These are phyloP conservation scores for Poa annua DNA, from an alignment of 176 grass and related monocot species.

Conservation along the genomic window DNA sequence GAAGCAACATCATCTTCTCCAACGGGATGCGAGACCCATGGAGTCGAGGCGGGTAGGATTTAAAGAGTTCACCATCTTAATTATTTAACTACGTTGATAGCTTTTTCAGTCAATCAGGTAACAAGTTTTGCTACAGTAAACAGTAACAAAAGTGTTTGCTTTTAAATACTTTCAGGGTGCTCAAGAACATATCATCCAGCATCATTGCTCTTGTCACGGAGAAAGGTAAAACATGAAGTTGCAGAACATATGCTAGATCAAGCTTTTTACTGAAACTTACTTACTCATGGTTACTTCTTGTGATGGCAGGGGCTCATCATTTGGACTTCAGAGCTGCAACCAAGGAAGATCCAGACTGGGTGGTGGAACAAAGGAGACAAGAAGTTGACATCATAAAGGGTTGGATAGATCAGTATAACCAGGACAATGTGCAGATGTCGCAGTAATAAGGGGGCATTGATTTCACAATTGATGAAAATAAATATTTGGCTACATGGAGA, in stretches of 20 bases:
- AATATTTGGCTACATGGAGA: conserved; percentile 28
- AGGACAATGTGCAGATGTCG: conserved; percentile 53
- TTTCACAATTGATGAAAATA: conserved; percentile 1
- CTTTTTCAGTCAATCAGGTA: conserved; percentile 13
- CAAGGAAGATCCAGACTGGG: conserved; percentile 83
- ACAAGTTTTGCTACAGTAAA: background rate
- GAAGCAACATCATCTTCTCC: conserved; percentile 97
- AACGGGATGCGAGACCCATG: conserved; percentile 96
- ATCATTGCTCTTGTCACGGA: conserved; percentile 86
- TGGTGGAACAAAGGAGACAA: conserved; percentile 73
- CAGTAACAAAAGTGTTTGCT: background rate
- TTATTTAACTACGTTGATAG: background rate
- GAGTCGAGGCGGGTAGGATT: conserved; percentile 84
- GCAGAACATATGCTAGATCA: background rate
- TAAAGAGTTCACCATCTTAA: conserved; percentile 10
- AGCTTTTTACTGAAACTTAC: background rate
- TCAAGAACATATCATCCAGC: conserved; percentile 91
- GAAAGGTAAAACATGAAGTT: conserved; percentile 56
- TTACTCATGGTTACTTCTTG: conserved; percentile 7
- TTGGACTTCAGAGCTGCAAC: conserved; percentile 75
- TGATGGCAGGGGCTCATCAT: conserved; percentile 79
- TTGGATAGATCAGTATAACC: conserved; percentile 80
- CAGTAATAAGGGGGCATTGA: conserved; percentile 27
- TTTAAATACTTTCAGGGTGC: conserved; percentile 59
- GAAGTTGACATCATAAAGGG: conserved; percentile 78